Evolutionary conservation across 2,329 filamentous ascomycete species (phyloP), one percentile per base, ranked within the genome.

Genomic region (Cercospora janseana): DNA sequence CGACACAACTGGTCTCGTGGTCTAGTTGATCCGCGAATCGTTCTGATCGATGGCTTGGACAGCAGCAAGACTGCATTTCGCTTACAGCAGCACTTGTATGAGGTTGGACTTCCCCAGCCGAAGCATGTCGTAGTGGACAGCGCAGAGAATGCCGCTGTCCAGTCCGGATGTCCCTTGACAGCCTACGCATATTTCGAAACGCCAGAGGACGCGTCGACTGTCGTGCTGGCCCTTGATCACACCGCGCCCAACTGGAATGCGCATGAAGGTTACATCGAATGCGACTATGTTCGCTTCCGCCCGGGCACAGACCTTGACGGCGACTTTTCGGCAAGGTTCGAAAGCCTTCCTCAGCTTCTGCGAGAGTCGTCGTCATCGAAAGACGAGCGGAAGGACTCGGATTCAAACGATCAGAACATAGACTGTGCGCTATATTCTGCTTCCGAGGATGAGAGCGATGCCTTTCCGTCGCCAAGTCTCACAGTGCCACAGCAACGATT

Each of bases 191-290:
- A 47, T 6, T 57, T 54, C 38, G 42, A 44, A 8, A 48, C 32
- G 16, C 26, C 46, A 13, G 49, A 55, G 13, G 43, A 50, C 15
- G 55, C 55, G 13, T 48, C 48, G 2, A 31, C 24, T n/a, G 43
- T 37, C 6, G 12, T 57, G 7, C 18, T 57, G 3, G 49, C 51
- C 5, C 50, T 57, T 1, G 49, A 55, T 28, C 48, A 50, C n/a
- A 45, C 45, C 0, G 45, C 34, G 16, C 55, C 55, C 3, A 46
- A 51, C 18, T 57, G 51, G 55, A 57, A 57, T 35, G 42, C 44
- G 8, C 18, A 35, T 6, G 42, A 52, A 10, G 28, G 20, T 1
- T 32, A 46, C 7, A 18, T 56, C 13, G 50, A 53, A 27, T 49
- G 49, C 27, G 55, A 57, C 12, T 55, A 54, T 16, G 49, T 57